Evolutionary conservation across 1,139 yeast genomes (phyloP).

Genomic region (Magnusiomyces ingens): DNA sequence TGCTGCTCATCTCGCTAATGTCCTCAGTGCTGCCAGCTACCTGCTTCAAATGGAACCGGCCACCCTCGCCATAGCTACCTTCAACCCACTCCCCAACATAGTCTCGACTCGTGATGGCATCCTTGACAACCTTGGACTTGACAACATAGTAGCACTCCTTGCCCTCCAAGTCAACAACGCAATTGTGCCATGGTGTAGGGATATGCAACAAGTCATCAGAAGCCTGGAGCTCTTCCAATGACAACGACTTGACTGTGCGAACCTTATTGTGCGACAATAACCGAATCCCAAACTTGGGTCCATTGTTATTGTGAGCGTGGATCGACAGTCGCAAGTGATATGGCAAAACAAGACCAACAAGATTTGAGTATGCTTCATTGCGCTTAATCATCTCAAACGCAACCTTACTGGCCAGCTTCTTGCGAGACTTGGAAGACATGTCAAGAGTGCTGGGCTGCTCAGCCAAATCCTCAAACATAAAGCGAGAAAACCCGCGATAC

Average conservation of each 20-base stretch:
- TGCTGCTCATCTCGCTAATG: background rate
- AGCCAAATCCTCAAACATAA: conserved; percentile 16
- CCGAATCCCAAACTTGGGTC: conserved; percentile 16
- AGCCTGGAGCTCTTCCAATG: conserved; percentile 11
- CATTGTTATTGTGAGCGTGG: conserved; percentile 17
- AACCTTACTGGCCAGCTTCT: conserved; percentile 15
- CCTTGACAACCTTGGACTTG: conserved; percentile 14
- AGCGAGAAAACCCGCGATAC: conserved; percentile 15
- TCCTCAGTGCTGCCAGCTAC: background rate
- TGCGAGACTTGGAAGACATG: conserved; percentile 11
- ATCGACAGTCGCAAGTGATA: conserved; percentile 15
- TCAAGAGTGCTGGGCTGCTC: conserved; percentile 9
- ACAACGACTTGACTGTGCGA: conserved; percentile 11
- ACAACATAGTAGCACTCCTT: conserved; percentile 11
- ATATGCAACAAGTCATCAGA: conserved; percentile 17
- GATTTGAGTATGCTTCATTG: conserved; percentile 17
- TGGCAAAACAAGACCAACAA: conserved; percentile 16
- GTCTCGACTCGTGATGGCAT: conserved; percentile 10
- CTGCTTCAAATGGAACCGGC: conserved; percentile 6
- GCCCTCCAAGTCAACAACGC: conserved; percentile 13
- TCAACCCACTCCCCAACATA: conserved; percentile 13
- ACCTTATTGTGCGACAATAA: conserved; percentile 13
- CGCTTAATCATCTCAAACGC: conserved; percentile 19
- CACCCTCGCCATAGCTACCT: conserved; percentile 13
- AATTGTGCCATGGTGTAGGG: conserved; percentile 18